Percentiles rank a stretch among this genome's conserved stretches.
Conservation (phyloP, 148 eudicot genomes). For the Dianthus caryophyllus region DNA sequence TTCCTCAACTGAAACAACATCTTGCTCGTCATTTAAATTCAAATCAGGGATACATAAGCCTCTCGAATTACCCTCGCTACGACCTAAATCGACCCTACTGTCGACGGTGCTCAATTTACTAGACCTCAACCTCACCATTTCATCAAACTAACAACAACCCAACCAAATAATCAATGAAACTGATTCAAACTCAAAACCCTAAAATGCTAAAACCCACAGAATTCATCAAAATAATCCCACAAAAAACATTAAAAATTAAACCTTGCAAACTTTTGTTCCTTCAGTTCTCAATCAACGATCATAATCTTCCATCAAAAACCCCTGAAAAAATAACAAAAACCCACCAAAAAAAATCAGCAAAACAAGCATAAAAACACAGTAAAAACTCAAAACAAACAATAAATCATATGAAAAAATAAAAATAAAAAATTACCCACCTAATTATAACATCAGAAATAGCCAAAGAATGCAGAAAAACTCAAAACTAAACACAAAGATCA, state of each 20-base stretch:
- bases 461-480: slow-evolving; percentile 23
- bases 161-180: slow-evolving; percentile 7
- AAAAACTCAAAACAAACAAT: background rate
- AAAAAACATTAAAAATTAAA: slow-evolving; percentile 10
- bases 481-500: slow-evolving; percentile 16
- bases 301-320: slow-evolving; percentile 5
- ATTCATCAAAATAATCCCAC: background rate
- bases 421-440: background rate
- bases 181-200: slow-evolving; percentile 11
- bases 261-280: background rate
- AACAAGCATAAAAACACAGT: background rate
- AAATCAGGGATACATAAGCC: slow-evolving; percentile 22
- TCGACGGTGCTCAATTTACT: slow-evolving; percentile 22
- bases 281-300: slow-evolving; percentile 12
- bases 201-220: slow-evolving; percentile 5
- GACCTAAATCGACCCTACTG: slow-evolving; percentile 16
- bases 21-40: slow-evolving; percentile 23
- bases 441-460: slow-evolving; percentile 10
- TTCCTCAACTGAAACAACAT: slow-evolving; percentile 17
- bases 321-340: slow-evolving; percentile 1
- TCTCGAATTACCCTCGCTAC: slow-evolving; percentile 9
- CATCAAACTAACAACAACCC: slow-evolving; percentile 24
- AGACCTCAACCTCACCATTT: slow-evolving; percentile 50
- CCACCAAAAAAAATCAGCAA: background rate
- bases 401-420: background rate